phyloP scores from a whole-genome alignment of 495 filamentous ascomycete species.

The Immersiella caudata region DNA sequence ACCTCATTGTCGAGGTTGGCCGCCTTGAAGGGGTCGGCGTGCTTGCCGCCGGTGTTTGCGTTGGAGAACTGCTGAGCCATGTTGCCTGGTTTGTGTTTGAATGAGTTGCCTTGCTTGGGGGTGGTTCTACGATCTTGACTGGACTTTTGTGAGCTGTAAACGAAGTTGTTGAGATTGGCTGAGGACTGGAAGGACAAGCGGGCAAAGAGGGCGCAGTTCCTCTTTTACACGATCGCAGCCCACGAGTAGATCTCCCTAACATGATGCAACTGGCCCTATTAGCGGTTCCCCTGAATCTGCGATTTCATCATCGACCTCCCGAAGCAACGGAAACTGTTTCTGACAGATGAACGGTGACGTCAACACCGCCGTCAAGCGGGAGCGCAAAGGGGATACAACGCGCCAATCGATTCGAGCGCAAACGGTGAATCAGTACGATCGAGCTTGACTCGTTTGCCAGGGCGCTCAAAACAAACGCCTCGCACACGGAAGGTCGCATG shows the following conservation, averaged over 20 bases:
- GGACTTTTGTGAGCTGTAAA: neutral
- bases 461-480: neutral
- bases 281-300: neutral
- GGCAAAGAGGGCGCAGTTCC: neutral
- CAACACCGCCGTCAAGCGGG: neutral
- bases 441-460: neutral
- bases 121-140: neutral
- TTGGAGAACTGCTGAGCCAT: slow-evolving; percentile 52
- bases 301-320: slow-evolving; percentile 18
- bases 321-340: neutral
- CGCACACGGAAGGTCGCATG: no score
- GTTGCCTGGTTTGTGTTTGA: slow-evolving; percentile 9
- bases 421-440: neutral
- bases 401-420: slow-evolving; percentile 3
- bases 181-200: neutral
- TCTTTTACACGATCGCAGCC: neutral
- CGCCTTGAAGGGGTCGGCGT: slow-evolving; percentile 77
- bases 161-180: neutral
- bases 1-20: slow-evolving; percentile 67
- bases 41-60: slow-evolving; percentile 58
- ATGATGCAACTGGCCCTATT: slow-evolving; percentile 15
- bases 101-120: neutral
- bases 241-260: neutral
- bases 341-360: slow-evolving; percentile 12
- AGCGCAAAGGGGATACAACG: neutral